Conservation (phyloP, 805 yeast genomes). For the Jamesozyma lodderae region DNA sequence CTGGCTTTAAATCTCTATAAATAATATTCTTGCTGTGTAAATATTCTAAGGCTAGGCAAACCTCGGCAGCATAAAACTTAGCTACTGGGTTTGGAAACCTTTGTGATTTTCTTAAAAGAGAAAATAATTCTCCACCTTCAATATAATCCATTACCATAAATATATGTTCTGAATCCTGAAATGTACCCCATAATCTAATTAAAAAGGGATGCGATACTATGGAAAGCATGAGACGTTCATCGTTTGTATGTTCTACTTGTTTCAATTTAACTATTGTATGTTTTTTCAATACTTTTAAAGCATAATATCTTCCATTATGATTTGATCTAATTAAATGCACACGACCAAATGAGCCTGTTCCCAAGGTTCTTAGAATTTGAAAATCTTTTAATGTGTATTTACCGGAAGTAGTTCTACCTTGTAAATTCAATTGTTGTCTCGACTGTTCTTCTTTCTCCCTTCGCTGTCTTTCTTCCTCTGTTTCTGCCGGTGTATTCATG, state of each 20-base stretch:
- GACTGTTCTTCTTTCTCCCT: not conserved
- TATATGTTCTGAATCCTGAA: conserved; percentile 74
- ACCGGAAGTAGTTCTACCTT: conserved; percentile 37
- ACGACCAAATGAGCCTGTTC: conserved; percentile 93
- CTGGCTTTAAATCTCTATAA: conserved; percentile 89
- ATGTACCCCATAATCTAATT: conserved; percentile 94
- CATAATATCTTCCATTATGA: conserved; percentile 86
- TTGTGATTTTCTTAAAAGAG: conserved; percentile 76
- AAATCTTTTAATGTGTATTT: conserved; percentile 77
- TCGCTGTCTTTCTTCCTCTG: conserved; percentile 1
- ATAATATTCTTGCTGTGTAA: conserved; percentile 78
- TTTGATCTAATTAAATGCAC: conserved; percentile 83
- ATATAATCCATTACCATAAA: conserved; percentile 96
- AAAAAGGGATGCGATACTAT: conserved; percentile 85
- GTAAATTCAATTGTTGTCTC: conserved; percentile 2
- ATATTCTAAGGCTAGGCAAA: conserved; percentile 74
- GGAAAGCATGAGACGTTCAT: conserved; percentile 82
- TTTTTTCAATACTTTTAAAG: conserved; percentile 84
- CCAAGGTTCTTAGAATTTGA: conserved; percentile 76
- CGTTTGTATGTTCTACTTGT: conserved; percentile 93
- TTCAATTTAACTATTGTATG: conserved; percentile 84
- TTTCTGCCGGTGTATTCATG: not conserved
- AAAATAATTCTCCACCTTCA: conserved; percentile 91
- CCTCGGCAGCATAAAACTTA: conserved; percentile 93
- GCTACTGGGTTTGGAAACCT: conserved; percentile 94